Evolutionary conservation across 179 eudicot species (phyloP), one percentile per base, ranked within the genome.

Genomic region (Beta lomatogona): DNA sequence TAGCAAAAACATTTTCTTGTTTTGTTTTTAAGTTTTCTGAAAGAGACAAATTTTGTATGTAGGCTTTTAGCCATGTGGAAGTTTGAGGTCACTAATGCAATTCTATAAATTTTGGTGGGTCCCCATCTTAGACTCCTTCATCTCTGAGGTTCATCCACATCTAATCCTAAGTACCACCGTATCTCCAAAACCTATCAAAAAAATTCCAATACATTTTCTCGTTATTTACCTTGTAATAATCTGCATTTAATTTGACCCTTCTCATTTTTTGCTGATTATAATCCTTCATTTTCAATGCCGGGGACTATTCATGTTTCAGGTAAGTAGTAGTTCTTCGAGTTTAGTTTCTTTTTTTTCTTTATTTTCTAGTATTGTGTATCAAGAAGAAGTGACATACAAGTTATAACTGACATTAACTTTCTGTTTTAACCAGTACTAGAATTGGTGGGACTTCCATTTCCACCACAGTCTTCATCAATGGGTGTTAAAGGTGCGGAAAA

Each of bases 221-320:
- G 31, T 53, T 4, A 22, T 60, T 48, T 44, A 75, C 41, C 67
- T 14, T 45, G 31, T 69, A 8, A 79, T 58, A 75, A 73, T 67
- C 60, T 14, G 69, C 74, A 79, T 75, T 60, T 58, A 21, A 48
- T 77, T 66, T 19, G 66, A 78, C 75, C 18, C 22, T 55, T 16
- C 19, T 67, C 48, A 54, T 14, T 50, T 16, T 44, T 52, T 46
- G 41, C 22, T 19, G 7, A n/a, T 14, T 67, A 61, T 25, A 61
- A 57, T 66, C 73, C 22, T 61, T 69, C 59, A 71, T 80, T 73
- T 82, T 71, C 88, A 88, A 95, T 95, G 99, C 98, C 99, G 59
- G 99, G 99, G 87, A 89, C 92, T 71, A 89, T 95, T 67, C 92
- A 94, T 71, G 94, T 94, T 83, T 94, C 98, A 81, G 93, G 99